Evolutionary conservation across 371 early-diverging fungal species (phyloP).

Genomic region (Mucor racemosus): DNA sequence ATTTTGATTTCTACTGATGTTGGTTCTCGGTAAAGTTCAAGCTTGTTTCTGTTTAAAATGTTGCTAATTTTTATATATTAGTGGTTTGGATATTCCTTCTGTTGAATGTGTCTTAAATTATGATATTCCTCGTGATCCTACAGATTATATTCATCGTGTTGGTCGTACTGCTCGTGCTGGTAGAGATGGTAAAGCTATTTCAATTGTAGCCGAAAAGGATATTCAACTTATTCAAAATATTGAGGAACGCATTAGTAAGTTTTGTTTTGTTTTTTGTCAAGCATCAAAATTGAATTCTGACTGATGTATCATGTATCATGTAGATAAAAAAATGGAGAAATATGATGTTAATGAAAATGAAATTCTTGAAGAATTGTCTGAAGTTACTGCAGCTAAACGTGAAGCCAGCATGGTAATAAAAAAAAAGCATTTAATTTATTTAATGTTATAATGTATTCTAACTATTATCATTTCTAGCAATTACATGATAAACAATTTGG

Average conservation of each 20-base stretch:
- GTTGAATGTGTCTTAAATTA: conserved; percentile 96
- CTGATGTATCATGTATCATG: neutral
- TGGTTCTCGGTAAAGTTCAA: conserved; percentile 61
- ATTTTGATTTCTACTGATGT: conserved; percentile 98
- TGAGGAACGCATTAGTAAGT: conserved; percentile 77
- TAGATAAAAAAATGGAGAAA: conserved; percentile 82
- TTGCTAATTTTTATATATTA: too few species aligned
- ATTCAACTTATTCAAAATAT: conserved; percentile 86
- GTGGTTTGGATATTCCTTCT: conserved; percentile 98
- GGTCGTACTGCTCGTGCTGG: conserved; percentile 99
- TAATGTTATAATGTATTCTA: neutral
- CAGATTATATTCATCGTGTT: conserved; percentile 98
- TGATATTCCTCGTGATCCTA: conserved; percentile 97
- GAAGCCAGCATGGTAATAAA: conserved; percentile 80
- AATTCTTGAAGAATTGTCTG: conserved; percentile 79
- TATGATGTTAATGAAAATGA: conserved; percentile 77
- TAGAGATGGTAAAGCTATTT: conserved; percentile 88
- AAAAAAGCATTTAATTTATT: neutral
- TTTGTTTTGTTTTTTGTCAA: too few species aligned
- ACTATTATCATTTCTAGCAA: conserved; percentile 39
- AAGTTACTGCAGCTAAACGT: conserved; percentile 89
- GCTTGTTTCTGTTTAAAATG: too few species aligned
- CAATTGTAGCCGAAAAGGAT: conserved; percentile 95
- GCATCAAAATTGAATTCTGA: neutral
- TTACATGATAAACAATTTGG: conserved; percentile 77